These are phyloP conservation scores for Fennellomyces sp. DNA, from an alignment of 371 early-diverging fungal genomes.

Conservation along the genomic window DNA sequence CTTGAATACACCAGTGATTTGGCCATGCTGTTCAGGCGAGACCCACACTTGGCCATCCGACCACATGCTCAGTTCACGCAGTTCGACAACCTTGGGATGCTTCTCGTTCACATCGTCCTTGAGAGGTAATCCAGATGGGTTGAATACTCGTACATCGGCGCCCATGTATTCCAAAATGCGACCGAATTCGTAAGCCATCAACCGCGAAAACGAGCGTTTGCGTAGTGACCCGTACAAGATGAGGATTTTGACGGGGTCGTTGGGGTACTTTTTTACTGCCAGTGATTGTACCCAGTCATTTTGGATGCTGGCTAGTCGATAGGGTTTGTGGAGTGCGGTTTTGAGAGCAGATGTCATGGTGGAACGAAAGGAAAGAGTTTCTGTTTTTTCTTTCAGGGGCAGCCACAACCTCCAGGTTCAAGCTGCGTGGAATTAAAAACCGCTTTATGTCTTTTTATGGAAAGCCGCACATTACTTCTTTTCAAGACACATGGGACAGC, in stretches of 20 bases:
- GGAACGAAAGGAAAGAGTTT: not conserved
- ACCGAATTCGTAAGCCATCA: not conserved
- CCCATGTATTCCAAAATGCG: not conserved
- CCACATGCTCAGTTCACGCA: not conserved
- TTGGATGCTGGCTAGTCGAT: not conserved
- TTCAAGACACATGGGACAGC: too few species aligned
- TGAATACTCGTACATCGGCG: not conserved
- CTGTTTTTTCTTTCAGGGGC: not conserved
- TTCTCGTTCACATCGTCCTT: not conserved
- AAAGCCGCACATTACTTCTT: too few species aligned
- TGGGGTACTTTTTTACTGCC: not conserved
- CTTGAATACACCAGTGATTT: not conserved
- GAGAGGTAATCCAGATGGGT: not conserved
- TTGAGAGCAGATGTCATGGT: not conserved
- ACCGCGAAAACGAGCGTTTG: not conserved
- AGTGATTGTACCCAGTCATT: slow-evolving; percentile 2
- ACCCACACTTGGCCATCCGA: not conserved
- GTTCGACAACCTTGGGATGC: not conserved
- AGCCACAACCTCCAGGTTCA: too few species aligned
- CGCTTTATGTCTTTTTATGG: too few species aligned
- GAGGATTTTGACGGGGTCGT: not conserved
- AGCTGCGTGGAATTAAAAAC: too few species aligned
- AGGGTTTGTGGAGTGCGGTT: not conserved
- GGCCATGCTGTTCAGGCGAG: not conserved
- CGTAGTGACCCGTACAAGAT: not conserved